These are phyloP conservation scores for Casuarina glauca DNA, from an alignment of 306 rosid species.

Conservation along the genomic window DNA sequence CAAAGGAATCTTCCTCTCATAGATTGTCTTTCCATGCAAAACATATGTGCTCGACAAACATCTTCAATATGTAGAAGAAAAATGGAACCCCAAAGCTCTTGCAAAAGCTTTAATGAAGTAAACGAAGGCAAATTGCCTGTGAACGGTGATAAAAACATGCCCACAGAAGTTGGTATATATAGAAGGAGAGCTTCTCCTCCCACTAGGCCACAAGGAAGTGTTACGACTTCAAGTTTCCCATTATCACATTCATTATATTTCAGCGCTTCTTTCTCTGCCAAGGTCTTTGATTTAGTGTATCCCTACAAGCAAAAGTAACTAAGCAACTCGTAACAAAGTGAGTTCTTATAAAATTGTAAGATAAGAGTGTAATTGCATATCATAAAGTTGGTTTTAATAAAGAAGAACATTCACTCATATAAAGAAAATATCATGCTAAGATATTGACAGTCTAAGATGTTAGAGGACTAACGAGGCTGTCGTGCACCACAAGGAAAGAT, in stretches of 20 bases:
- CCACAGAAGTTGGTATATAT: not conserved
- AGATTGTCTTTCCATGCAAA: slow-evolving; percentile 43
- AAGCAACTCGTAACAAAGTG: too few species aligned
- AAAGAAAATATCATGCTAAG: too few species aligned
- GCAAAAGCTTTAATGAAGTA: not conserved
- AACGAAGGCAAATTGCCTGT: not conserved
- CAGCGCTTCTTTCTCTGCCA: slow-evolving; percentile 39
- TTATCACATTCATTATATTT: slow-evolving; percentile 26
- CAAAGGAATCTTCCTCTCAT: slow-evolving; percentile 47
- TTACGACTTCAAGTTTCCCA: slow-evolving; percentile 46
- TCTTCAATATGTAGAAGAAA: slow-evolving; percentile 32
- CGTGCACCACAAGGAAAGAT: too few species aligned
- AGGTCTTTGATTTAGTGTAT: slow-evolving; percentile 44
- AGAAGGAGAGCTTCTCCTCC: slow-evolving; percentile 47
- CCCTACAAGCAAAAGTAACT: slow-evolving; percentile 11
- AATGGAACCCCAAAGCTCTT: slow-evolving; percentile 2
- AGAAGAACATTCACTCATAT: too few species aligned
- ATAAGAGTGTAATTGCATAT: too few species aligned
- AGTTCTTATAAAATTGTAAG: too few species aligned
- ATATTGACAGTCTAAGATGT: too few species aligned
- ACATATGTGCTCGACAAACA: slow-evolving; percentile 50
- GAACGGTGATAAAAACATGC: slow-evolving; percentile 23
- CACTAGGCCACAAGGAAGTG: slow-evolving; percentile 42
- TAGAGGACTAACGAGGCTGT: too few species aligned
- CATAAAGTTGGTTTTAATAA: too few species aligned